These are phyloP conservation scores for Aotearoamyces nothofagi DNA, from an alignment of 2,329 filamentous ascomycete genomes.

Conservation along the genomic window DNA sequence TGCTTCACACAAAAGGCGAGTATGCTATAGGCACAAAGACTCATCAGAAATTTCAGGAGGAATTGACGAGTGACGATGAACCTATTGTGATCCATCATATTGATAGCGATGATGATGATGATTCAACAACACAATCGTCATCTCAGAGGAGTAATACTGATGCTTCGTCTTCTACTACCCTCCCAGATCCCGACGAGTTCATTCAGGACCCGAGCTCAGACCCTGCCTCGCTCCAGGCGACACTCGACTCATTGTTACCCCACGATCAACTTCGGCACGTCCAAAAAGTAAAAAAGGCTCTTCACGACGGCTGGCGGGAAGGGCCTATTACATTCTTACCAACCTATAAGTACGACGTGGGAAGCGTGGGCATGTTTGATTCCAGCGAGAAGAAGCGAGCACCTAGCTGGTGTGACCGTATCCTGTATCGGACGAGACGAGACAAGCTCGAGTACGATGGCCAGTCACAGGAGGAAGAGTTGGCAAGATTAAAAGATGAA, in stretches of 20 bases:
- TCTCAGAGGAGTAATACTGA: conserved; percentile 17
- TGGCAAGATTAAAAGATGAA: conserved; percentile 57
- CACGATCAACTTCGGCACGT: conserved; percentile 75
- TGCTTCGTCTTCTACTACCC: conserved; percentile 20
- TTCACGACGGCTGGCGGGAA: conserved; percentile 87
- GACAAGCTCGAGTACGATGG: conserved; percentile 53
- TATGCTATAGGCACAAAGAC: conserved; percentile 41
- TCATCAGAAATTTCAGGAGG: conserved; percentile 16
- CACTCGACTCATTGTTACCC: conserved; percentile 69
- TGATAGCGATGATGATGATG: conserved; percentile 30
- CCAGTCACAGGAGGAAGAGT: conserved; percentile 46
- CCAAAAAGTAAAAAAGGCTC: conserved; percentile 62
- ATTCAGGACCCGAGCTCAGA: conserved; percentile 55
- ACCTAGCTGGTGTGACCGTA: conserved; percentile 94
- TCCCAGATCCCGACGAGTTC: conserved; percentile 53
- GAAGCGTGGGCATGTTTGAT: conserved; percentile 85
- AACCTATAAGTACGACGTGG: conserved; percentile 95
- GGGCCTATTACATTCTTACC: conserved; percentile 79
- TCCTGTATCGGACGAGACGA: conserved; percentile 66
- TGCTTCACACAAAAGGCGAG: conserved; percentile 67
- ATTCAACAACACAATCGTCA: conserved; percentile 9
- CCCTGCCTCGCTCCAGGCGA: conserved; percentile 76
- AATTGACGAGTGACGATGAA: conserved; percentile 28
- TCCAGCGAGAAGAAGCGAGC: conserved; percentile 86
- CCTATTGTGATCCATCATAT: conserved; percentile 28